Evolutionary conservation across 495 filamentous ascomycete species (phyloP), one percentile per base, ranked within the genome.

Genomic region (Thozetella sp.): DNA sequence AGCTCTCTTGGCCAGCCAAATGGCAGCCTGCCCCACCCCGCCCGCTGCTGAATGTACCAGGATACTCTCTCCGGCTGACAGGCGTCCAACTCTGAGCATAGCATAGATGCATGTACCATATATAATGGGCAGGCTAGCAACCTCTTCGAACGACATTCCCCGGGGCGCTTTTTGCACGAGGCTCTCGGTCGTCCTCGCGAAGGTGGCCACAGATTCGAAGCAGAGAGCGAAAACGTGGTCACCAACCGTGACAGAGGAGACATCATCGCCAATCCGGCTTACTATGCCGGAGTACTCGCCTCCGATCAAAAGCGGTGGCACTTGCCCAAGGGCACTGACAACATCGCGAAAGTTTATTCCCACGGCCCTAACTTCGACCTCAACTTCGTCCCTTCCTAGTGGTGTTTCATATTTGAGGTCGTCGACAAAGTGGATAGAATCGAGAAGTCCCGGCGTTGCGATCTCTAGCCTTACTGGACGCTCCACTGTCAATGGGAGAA

Each of bases 21-120:
- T 79, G 0, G 85, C 78, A 4, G 82, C 84, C 53, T 86, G 73
- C 27, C 85, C 85, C 0, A 82, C 67, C 4, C 75, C 76, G 27
- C 80, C 78, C 1, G 80, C 67, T 11, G 77, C 76, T 56, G 64
- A 66, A 53, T 88, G 82, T 43, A 89, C 83, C 19, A 89, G 69
- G 1, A 88, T 72, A 4, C 67, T 78, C 57, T 87, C 80, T 13
- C 67, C 80, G 15, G 67, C 54, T 22, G 62, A 25, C 9, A 82
- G 61, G 0, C 65, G 60, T 0, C 67, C 77, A 12, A 79, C 53
- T 1, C 77, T 61, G 11, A 65, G 51, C 13, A 82, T 54, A 0
- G 80, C 73, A 60, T 88, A 81, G 37, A 81, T 76, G 0, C 83
- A 85, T 0, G 85, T 84, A 13, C 67, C 64, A 61, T 76, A 86